phyloP scores from a whole-genome alignment of 1,139 yeast species.

The Wickerhamomyces sp. region DNA sequence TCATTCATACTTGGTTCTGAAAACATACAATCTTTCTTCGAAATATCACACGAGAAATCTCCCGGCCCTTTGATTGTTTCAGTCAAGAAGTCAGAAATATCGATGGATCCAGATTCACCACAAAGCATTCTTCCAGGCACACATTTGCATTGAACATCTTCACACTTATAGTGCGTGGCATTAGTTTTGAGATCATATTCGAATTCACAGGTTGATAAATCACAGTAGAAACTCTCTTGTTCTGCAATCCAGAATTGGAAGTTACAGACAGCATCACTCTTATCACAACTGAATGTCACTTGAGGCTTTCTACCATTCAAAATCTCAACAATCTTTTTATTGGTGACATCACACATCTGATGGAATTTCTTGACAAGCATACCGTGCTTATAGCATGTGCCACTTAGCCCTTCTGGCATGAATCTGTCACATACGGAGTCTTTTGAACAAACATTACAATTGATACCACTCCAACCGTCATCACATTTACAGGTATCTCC shows the following conservation, averaged over 20 bases:
- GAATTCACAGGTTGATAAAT: slow-evolving; percentile 64
- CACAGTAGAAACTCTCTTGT: slow-evolving; percentile 86
- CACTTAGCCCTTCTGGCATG: slow-evolving; percentile 82
- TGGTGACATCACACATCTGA: slow-evolving; percentile 94
- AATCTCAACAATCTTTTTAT: slow-evolving; percentile 75
- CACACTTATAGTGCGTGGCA: slow-evolving; percentile 73
- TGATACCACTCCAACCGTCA: slow-evolving; percentile 90
- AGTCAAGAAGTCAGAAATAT: slow-evolving; percentile 85
- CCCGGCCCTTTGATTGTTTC: slow-evolving; percentile 94
- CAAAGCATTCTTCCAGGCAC: slow-evolving; percentile 90
- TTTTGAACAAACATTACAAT: slow-evolving; percentile 75
- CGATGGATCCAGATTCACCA: slow-evolving; percentile 91
- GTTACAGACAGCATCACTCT: slow-evolving; percentile 60
- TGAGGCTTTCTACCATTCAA: slow-evolving; percentile 81
- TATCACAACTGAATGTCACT: slow-evolving; percentile 86
- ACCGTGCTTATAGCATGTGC: slow-evolving; percentile 90
- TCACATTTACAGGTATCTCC: slow-evolving; percentile 61
- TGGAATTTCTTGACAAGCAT: slow-evolving; percentile 73
- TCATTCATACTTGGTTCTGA: slow-evolving; percentile 97
- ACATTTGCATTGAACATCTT: slow-evolving; percentile 74
- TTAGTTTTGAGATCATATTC: slow-evolving; percentile 59
- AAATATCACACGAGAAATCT: slow-evolving; percentile 74
- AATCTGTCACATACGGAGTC: slow-evolving; percentile 79
- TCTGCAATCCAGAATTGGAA: slow-evolving; percentile 97
- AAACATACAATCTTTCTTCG: slow-evolving; percentile 59